Base-by-base conservation (phyloP, 495 filamentous ascomycete species). In the Clavariopsis aquatica region DNA sequence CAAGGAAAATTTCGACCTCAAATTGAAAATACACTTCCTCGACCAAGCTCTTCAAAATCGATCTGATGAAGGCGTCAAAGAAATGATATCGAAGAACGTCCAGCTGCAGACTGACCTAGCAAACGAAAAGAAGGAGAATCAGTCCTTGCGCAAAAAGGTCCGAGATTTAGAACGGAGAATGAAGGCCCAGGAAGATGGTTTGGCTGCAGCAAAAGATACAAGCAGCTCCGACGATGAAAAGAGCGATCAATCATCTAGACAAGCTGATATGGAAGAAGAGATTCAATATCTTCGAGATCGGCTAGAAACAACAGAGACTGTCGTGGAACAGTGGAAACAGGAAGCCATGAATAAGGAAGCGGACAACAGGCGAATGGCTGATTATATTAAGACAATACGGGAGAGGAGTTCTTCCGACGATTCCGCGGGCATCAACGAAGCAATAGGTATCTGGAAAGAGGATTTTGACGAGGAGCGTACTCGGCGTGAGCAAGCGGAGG, bases 1-100 rank as follows among this genome's bases (percentile, higher is more conserved):
- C 62, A 98, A 98, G 76, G 89, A 93, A 71, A 98, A 98, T 67
- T 98, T 98, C 72, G 94, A 96, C 71, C 81, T 98, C 41, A 98
- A 98, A 76, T 87, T 98, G 75, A 92, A 96, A 75, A 94, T 98
- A 52, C 93, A 96, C 78, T 98, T 96, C 70, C 84, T 98, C 31
- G 94, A 93, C 71, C 92, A 97, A 69, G 89, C 93, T 10, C 76
- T 98, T 27, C 92, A 95, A 76, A 90, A 92, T 71, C 87, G 93
- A 41, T 96, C 92, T 9, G 95, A 98, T 73, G 95, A 98, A 74
- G 91, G 92, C 54, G 87, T 98, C 73, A 96, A 95, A 77, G 93
- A 96, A 72, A 92, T 96, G 87, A 93, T 96, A 66, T 89, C 89
- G 22, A 93, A 98, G 77, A 98, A 96, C 74, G 92, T 97, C 15